These are phyloP conservation scores for Breynia disticha DNA, from an alignment of 441 rosid species.

Conservation along the genomic window DNA sequence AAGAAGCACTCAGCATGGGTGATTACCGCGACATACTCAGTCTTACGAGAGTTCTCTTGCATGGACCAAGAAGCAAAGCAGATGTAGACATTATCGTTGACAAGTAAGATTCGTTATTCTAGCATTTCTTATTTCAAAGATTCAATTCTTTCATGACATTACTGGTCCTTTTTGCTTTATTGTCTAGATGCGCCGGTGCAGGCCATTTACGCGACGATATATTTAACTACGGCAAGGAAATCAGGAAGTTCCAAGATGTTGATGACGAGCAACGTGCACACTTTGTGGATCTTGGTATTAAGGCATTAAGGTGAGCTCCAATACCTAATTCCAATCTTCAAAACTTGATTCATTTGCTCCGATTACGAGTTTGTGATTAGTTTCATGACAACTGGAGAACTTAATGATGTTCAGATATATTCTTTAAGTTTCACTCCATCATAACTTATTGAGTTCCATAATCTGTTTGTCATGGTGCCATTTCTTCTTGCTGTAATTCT, in stretches of 20 bases:
- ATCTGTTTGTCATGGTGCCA: too few species aligned
- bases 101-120: constrained; percentile 29
- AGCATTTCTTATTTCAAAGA: neutral
- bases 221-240: constrained; percentile 56
- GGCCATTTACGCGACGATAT: constrained; percentile 90
- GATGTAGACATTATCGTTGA: constrained; percentile 73
- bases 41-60: constrained; percentile 83
- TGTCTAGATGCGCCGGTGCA: constrained; percentile 85
- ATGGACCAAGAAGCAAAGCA: constrained; percentile 94
- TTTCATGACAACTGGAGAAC: neutral
- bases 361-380: neutral
- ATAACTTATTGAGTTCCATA: too few species aligned
- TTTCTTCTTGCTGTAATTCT: too few species aligned
- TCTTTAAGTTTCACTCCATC: too few species aligned
- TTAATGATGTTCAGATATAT: too few species aligned
- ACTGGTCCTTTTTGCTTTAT: constrained; percentile 13
- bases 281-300: constrained; percentile 74
- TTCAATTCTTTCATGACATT: too few species aligned
- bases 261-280: constrained; percentile 61
- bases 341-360: neutral
- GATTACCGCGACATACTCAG: constrained; percentile 94
- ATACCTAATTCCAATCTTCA: constrained; percentile 8
- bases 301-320: constrained; percentile 74
- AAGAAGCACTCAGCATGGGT: constrained; percentile 77
- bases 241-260: constrained; percentile 34